phyloP scores from a whole-genome alignment of 2,329 filamentous ascomycete genomes.

The Pseudocercospora eumusae region DNA sequence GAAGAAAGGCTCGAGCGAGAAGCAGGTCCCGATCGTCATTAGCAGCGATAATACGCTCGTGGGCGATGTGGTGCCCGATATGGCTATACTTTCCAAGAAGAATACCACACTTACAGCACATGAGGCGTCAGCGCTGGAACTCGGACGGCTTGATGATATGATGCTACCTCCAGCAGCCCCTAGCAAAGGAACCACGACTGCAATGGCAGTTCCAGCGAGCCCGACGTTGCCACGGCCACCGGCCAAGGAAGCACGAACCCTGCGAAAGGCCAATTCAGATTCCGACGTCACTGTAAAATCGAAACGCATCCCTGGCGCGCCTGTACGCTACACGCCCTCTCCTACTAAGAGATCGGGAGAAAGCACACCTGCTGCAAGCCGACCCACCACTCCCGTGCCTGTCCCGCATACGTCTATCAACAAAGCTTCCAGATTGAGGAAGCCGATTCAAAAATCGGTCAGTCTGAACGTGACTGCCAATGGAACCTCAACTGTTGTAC shows the following conservation, averaged over 20 bases:
- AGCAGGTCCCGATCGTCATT: constrained; percentile 4
- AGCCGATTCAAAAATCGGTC: constrained; percentile 30
- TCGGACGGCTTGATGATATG: constrained; percentile 25
- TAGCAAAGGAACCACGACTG: background rate
- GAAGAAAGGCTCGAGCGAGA: constrained; percentile 10
- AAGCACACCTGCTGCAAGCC: constrained; percentile 14
- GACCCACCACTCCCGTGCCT: constrained; percentile 4
- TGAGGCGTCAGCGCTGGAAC: constrained; percentile 22
- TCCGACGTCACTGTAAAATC: constrained; percentile 13
- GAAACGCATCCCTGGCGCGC: constrained; percentile 33
- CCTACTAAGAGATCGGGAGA: constrained; percentile 27
- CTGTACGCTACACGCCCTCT: constrained; percentile 35
- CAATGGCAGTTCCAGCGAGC: background rate
- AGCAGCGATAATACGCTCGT: constrained; percentile 11
- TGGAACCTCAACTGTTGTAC: constrained; percentile 34
- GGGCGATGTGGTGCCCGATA: constrained; percentile 14
- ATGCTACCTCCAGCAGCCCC: constrained; percentile 27
- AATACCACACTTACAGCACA: constrained; percentile 12
- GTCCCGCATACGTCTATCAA: constrained; percentile 9
- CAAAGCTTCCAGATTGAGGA: constrained; percentile 18
- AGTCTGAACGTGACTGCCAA: constrained; percentile 31
- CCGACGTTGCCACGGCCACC: constrained; percentile 7
- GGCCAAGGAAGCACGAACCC: constrained; percentile 17
- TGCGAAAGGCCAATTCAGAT: constrained; percentile 29
- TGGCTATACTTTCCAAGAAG: background rate